A percentile compares a stretch with the other conserved stretches of the same genome.
phyloP scores from a whole-genome alignment of 306 rosid genomes.

The Crotalaria pallida region DNA sequence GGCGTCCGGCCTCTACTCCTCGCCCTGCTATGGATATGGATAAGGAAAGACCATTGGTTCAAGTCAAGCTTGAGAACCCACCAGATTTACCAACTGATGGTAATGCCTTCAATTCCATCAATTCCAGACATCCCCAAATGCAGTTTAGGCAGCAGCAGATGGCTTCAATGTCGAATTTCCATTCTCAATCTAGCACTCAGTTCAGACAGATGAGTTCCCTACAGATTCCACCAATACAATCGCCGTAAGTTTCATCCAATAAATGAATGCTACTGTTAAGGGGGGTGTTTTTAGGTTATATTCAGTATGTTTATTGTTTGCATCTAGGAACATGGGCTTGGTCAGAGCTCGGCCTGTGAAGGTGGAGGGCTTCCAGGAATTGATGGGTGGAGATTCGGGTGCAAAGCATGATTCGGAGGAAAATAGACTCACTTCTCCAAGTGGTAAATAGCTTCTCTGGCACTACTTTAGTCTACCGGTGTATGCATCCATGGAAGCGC shows the following conservation, averaged over 20 bases:
- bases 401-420: conserved; percentile 82
- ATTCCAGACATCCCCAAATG: conserved; percentile 57
- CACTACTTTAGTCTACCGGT: background rate
- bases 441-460: conserved; percentile 42
- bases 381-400: conserved; percentile 85
- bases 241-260: conserved; percentile 51
- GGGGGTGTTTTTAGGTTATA: background rate
- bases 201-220: conserved; percentile 63
- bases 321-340: conserved; percentile 55
- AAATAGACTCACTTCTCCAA: conserved; percentile 65
- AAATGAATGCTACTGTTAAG: conserved; percentile 8
- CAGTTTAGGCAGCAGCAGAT: conserved; percentile 78
- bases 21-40: conserved; percentile 62
- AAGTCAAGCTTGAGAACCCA: conserved; percentile 76
- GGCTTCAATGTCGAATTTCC: conserved; percentile 63
- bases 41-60: conserved; percentile 77
- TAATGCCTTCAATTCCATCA: conserved; percentile 46
- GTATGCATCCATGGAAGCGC: background rate
- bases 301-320: conserved; percentile 16
- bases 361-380: conserved; percentile 88
- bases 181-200: conserved; percentile 54
- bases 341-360: conserved; percentile 90
- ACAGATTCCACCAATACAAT: conserved; percentile 64
- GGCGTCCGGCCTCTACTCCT: conserved; percentile 52
- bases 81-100: conserved; percentile 62